phyloP scores from a whole-genome alignment of 768 basidiomycete genomes.

The Tulasnella sp. region DNA sequence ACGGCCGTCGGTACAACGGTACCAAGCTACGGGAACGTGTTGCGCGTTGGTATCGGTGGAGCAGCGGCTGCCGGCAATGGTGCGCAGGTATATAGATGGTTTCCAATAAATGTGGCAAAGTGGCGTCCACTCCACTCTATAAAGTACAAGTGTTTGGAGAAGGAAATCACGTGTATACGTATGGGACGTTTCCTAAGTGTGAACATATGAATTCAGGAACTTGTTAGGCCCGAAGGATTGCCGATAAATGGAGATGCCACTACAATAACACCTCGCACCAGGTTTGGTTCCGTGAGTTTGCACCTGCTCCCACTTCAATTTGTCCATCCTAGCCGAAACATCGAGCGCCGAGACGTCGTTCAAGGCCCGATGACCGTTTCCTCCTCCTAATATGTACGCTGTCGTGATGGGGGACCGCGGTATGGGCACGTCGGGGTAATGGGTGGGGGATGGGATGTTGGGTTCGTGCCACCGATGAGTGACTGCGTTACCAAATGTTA shows the following conservation, averaged over 20 bases:
- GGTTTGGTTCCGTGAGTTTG: constrained; percentile 45
- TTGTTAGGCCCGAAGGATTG: too few species aligned
- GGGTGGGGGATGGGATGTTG: constrained; percentile 38
- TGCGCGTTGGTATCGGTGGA: too few species aligned
- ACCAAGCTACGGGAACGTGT: too few species aligned
- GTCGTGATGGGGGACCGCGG: constrained; percentile 53
- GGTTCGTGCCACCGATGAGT: constrained; percentile 39
- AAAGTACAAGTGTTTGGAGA: too few species aligned
- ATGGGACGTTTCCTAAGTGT: constrained; percentile 53
- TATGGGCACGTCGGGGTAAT: constrained; percentile 50
- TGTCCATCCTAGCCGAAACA: constrained; percentile 44
- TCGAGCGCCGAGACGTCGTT: constrained; percentile 93
- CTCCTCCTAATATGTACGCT: constrained; percentile 89
- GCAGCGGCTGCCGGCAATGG: too few species aligned
- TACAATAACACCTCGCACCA: constrained; percentile 70
- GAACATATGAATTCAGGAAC: too few species aligned
- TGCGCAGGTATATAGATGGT: too few species aligned
- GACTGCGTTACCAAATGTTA: constrained; percentile 25
- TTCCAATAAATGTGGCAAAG: too few species aligned
- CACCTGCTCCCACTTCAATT: constrained; percentile 59
- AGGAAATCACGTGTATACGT: too few species aligned
- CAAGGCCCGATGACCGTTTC: constrained; percentile 84
- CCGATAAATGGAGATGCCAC: too few species aligned
- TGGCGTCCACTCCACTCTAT: too few species aligned
- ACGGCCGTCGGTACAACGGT: too few species aligned